Evolutionary conservation across 805 yeast genomes (phyloP), one percentile per base, ranked within the genome.

Genomic region (Ogataea saltuana): DNA sequence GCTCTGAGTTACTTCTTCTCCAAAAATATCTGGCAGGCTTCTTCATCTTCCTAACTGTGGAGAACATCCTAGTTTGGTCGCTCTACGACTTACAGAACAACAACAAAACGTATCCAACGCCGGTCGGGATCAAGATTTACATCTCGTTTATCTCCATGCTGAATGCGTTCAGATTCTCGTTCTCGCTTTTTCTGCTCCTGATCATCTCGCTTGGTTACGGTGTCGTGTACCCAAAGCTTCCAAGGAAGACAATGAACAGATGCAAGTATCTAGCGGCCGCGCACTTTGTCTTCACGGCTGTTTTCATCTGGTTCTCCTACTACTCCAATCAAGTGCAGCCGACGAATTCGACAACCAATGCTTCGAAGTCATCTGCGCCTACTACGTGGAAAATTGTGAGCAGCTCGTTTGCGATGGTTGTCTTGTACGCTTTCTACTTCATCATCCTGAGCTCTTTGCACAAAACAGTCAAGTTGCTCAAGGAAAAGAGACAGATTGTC

Each of bases 121-220:
- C 70, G 1, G 63, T 51, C 4, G 68, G 72, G 9, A 80, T 88
- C 54, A 85, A 80, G 50, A 78, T 80, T 30, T 87, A 89, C 66
- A 76, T 88, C 75, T 80, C 80, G 7, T 77, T 91, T 59, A 76
- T 91, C 39, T 83, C 97, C 2, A 62, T 88, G 23, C 68, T 91
- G 62, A 87, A 88, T 60, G 80, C 96, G 1, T 79, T 80, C 54
- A 85, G 93, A 58, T 76, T 88, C 40, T 83, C 97, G 0, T 87
- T 88, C 62, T 86, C 97, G 6, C 85, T 91, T 66, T 93, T 91
- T 69, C 69, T 93, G 56, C 71, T 93, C 43, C 71, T 91, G 51
- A 83, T 88, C 55, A 91, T 93, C 43, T 76, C 95, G 11, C 71
- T 90, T 52, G 99, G 99, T 30, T 93, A 90, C 66, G 97, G 98